phyloP scores from a whole-genome alignment of 2,329 filamentous ascomycete genomes.

The Nakataea oryzae region DNA sequence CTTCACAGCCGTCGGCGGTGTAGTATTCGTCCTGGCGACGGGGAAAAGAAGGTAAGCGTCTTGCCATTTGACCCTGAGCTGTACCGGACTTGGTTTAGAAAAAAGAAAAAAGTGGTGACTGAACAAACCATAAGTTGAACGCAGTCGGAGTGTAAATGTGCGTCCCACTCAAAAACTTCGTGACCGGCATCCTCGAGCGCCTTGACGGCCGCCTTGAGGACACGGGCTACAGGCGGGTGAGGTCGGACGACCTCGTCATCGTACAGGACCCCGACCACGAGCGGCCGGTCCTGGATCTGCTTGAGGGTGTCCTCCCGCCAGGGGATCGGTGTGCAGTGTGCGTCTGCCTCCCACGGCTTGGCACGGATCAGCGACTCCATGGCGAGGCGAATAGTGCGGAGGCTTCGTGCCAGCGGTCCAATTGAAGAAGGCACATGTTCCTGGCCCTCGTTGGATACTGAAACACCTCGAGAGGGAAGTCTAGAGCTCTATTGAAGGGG shows the following conservation, averaged over 20 bases:
- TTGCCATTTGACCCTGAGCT: background rate
- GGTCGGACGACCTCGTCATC: conserved; percentile 32
- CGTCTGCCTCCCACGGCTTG: conserved; percentile 43
- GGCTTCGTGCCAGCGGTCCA: conserved; percentile 45
- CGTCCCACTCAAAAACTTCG: conserved; percentile 41
- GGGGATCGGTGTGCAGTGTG: conserved; percentile 24
- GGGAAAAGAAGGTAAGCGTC: background rate
- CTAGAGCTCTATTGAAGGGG: conserved; percentile 36
- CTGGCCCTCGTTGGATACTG: conserved; percentile 53
- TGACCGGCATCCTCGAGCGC: conserved; percentile 37
- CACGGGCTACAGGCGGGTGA: conserved; percentile 40
- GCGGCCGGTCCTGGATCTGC: conserved; percentile 26
- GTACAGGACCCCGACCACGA: conserved; percentile 36
- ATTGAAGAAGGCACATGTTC: conserved; percentile 53
- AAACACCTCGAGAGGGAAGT: conserved; percentile 45
- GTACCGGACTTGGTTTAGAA: no score
- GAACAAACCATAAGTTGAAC: conserved; percentile 18
- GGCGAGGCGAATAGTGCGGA: conserved; percentile 36
- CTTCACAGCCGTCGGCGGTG: conserved; percentile 51
- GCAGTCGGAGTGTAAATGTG: conserved; percentile 39
- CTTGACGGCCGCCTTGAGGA: conserved; percentile 24
- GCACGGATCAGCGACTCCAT: conserved; percentile 35
- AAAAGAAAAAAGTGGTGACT: background rate
- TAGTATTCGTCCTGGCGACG: conserved; percentile 44
- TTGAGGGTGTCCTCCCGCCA: conserved; percentile 38